Conservation (phyloP, 805 yeast genomes). For the Myxozyma kluyveri region DNA sequence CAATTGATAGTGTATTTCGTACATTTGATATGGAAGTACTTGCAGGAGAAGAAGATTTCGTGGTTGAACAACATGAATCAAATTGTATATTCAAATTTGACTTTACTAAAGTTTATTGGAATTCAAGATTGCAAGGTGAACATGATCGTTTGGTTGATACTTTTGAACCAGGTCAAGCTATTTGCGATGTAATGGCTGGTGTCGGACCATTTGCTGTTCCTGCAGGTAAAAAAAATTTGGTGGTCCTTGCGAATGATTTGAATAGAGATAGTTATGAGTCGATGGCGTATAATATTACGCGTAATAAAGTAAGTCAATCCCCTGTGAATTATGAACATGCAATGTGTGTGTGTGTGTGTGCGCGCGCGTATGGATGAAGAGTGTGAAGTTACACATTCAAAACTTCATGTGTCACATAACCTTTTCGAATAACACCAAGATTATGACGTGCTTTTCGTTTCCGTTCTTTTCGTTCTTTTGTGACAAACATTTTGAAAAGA, state of each 20-base stretch:
- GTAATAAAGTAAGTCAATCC: slow-evolving; percentile 64
- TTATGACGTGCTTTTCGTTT: slow-evolving; percentile 23
- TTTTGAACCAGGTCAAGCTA: slow-evolving; percentile 65
- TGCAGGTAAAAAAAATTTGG: slow-evolving; percentile 76
- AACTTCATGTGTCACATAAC: slow-evolving; percentile 12
- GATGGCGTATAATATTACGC: slow-evolving; percentile 58
- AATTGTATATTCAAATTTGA: slow-evolving; percentile 84
- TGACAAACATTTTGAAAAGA: slow-evolving; percentile 25
- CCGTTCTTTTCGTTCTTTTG: slow-evolving; percentile 27
- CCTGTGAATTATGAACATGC: too few relatives aligned
- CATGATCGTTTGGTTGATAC: slow-evolving; percentile 72
- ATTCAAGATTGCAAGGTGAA: slow-evolving; percentile 88
- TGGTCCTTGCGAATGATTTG: slow-evolving; percentile 88
- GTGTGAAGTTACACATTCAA: slow-evolving; percentile 5
- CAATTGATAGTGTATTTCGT: slow-evolving; percentile 82
- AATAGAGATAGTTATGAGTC: slow-evolving; percentile 82
- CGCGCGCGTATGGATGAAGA: neutral
- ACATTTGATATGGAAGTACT: slow-evolving; percentile 91
- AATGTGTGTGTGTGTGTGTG: too few relatives aligned
- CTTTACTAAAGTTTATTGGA: slow-evolving; percentile 95
- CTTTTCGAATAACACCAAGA: slow-evolving; percentile 13
- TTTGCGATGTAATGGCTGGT: slow-evolving; percentile 96
- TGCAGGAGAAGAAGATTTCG: slow-evolving; percentile 75
- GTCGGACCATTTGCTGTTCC: slow-evolving; percentile 98
- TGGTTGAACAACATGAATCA: slow-evolving; percentile 73